Conservation (phyloP, 1,284 basidiomycete species). For the Malassezia sp. region DNA sequence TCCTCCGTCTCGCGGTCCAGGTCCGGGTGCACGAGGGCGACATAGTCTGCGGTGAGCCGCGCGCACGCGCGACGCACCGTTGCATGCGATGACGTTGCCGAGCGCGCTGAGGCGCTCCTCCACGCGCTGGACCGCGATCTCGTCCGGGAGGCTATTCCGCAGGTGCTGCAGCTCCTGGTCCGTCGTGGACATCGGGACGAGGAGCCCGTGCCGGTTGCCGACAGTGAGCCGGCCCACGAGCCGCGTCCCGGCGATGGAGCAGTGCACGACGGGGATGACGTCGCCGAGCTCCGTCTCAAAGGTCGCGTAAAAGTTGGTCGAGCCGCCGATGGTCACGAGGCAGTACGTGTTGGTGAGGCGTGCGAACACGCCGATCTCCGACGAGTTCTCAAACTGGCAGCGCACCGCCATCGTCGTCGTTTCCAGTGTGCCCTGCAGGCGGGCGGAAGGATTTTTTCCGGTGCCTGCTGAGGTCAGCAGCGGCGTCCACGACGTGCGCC, state of each 20-base stretch:
- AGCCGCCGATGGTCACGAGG: constrained; percentile 70
- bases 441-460: neutral
- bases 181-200: constrained; percentile 88
- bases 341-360: constrained; percentile 73
- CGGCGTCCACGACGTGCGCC: constrained; percentile 2
- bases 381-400: constrained; percentile 78
- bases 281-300: constrained; percentile 91
- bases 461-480: constrained; percentile 18
- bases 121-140: constrained; percentile 83
- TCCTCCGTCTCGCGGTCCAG: constrained; percentile 97
- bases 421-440: neutral
- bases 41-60: constrained; percentile 25
- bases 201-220: constrained; percentile 76
- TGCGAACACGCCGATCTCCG: constrained; percentile 69
- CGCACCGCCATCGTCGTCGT: constrained; percentile 28
- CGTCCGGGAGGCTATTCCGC: constrained; percentile 85
- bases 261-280: constrained; percentile 91
- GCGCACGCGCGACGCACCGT: constrained; percentile 56
- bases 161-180: constrained; percentile 98
- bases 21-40: constrained; percentile 57
- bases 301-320: constrained; percentile 93
- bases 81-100: constrained; percentile 96
- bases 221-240: constrained; percentile 88
- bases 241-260: constrained; percentile 85
- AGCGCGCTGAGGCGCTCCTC: constrained; percentile 92